Evolutionary conservation across 805 yeast species (phyloP).

Genomic region (Kluyveromyces dobzhanskii): DNA sequence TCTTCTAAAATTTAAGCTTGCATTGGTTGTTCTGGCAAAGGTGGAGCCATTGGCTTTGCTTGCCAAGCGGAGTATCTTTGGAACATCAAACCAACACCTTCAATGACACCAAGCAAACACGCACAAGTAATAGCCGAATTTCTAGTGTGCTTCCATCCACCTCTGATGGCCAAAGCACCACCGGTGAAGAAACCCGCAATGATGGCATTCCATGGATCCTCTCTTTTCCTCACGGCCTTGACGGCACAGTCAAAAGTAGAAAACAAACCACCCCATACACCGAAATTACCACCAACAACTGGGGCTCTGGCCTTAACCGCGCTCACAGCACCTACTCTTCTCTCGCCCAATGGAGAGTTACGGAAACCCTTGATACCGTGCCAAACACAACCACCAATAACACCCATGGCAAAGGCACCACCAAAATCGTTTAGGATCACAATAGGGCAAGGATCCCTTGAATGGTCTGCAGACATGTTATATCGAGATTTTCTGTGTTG

Average conservation of each 20-base stretch:
- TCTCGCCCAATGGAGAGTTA: conserved; percentile 95
- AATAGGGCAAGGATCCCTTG: conserved; percentile 98
- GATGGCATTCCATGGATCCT: conserved; percentile 97
- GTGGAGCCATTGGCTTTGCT: conserved; percentile 63
- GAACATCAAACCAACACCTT: conserved; percentile 96
- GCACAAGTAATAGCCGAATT: conserved; percentile 97
- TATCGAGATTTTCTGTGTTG: no score
- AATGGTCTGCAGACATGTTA: conserved; percentile 88
- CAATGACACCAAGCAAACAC: conserved; percentile 89
- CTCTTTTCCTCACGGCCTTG: conserved; percentile 92
- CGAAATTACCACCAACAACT: conserved; percentile 97
- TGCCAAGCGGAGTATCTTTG: conserved; percentile 82
- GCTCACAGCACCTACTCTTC: conserved; percentile 78
- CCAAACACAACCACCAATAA: conserved; percentile 97
- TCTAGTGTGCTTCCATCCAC: conserved; percentile 96
- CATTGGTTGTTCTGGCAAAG: conserved; percentile 41
- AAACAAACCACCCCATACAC: conserved; percentile 99
- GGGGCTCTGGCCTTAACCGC: conserved; percentile 97
- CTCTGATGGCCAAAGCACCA: conserved; percentile 96
- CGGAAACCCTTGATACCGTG: conserved; percentile 98
- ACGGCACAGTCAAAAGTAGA: conserved; percentile 94
- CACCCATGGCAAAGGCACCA: conserved; percentile 99
- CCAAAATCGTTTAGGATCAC: conserved; percentile 96
- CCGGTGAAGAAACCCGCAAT: conserved; percentile 97
- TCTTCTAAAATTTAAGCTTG: conserved; percentile 18